Percentiles rank a stretch among this genome's conserved stretches.
These are phyloP conservation scores for Auricularia heimuer DNA, from an alignment of 768 basidiomycete species.

Conservation along the genomic window DNA sequence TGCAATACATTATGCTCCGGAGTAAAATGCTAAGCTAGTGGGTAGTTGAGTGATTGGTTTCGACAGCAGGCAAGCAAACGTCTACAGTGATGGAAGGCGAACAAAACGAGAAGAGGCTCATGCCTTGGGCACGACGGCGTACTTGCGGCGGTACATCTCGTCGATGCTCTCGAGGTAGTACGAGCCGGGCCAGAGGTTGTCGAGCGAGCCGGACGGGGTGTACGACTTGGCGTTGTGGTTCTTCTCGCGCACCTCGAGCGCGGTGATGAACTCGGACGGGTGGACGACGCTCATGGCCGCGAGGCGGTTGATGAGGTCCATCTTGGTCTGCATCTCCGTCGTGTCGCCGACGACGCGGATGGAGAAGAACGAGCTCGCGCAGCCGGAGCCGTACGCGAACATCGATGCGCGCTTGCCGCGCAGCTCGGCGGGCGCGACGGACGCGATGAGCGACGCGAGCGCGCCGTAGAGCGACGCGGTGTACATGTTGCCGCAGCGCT, in stretches of 20 bases:
- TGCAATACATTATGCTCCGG: background rate
- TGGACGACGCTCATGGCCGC: constrained; percentile 83
- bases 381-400: constrained; percentile 95
- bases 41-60: too few species aligned
- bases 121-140: constrained; percentile 37
- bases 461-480: constrained; percentile 93
- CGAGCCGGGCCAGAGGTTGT: constrained; percentile 89
- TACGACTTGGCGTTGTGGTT: constrained; percentile 89
- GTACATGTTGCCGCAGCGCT: constrained; percentile 96
- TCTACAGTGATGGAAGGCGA: too few species aligned
- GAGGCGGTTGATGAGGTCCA: constrained; percentile 72
- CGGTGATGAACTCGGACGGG: constrained; percentile 84
- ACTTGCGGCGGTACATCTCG: constrained; percentile 84
- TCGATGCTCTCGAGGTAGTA: constrained; percentile 92
- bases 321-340: constrained; percentile 63
- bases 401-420: constrained; percentile 79
- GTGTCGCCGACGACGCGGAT: constrained; percentile 84
- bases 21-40: background rate
- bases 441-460: constrained; percentile 75
- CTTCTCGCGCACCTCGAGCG: constrained; percentile 81
- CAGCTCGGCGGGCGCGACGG: constrained; percentile 58
- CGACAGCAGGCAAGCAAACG: too few species aligned
- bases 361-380: constrained; percentile 91
- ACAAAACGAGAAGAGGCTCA: background rate
- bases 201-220: constrained; percentile 73